Conservation (phyloP, 371 early-diverging fungal species). For the Mucor saturninus region DNA sequence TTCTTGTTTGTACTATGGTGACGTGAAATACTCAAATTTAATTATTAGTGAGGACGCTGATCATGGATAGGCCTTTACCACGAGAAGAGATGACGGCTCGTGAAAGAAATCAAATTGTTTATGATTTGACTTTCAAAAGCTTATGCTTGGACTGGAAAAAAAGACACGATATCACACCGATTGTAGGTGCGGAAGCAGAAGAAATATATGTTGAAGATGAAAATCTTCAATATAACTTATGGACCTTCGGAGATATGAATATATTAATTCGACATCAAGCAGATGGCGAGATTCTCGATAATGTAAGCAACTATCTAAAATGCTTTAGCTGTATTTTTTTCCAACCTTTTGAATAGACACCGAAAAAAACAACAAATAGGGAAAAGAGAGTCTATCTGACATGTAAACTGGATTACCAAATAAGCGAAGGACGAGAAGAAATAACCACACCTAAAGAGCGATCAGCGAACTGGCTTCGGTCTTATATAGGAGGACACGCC, state of each 20-base stretch:
- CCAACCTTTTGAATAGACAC: slow-evolving; percentile 3
- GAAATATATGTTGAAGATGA: slow-evolving; percentile 12
- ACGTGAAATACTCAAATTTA: too few relatives aligned
- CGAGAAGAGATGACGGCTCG: slow-evolving; percentile 13
- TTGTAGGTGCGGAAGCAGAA: neutral
- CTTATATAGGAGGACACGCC: slow-evolving; percentile 33
- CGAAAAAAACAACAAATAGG: neutral
- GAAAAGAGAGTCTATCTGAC: slow-evolving; percentile 14
- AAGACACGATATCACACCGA: slow-evolving; percentile 4
- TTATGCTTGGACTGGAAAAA: slow-evolving; percentile 25
- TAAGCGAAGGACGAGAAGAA: slow-evolving; percentile 18
- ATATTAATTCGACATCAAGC: slow-evolving; percentile 26
- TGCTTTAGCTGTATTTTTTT: neutral
- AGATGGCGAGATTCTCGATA: slow-evolving; percentile 21
- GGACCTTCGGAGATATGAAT: slow-evolving; percentile 32
- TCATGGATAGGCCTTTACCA: slow-evolving; percentile 24
- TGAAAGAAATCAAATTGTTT: slow-evolving; percentile 14
- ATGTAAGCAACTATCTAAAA: neutral
- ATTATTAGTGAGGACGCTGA: neutral
- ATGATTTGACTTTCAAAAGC: slow-evolving; percentile 21
- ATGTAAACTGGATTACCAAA: slow-evolving; percentile 29
- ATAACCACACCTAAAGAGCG: slow-evolving; percentile 23
- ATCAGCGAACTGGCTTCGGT: slow-evolving; percentile 28
- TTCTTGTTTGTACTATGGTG: neutral
- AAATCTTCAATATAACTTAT: slow-evolving; percentile 28